A percentile compares a stretch with the other conserved stretches of the same genome.
phyloP scores from a whole-genome alignment of 352 stramenopile genomes.

The Globisporangium nunn region DNA sequence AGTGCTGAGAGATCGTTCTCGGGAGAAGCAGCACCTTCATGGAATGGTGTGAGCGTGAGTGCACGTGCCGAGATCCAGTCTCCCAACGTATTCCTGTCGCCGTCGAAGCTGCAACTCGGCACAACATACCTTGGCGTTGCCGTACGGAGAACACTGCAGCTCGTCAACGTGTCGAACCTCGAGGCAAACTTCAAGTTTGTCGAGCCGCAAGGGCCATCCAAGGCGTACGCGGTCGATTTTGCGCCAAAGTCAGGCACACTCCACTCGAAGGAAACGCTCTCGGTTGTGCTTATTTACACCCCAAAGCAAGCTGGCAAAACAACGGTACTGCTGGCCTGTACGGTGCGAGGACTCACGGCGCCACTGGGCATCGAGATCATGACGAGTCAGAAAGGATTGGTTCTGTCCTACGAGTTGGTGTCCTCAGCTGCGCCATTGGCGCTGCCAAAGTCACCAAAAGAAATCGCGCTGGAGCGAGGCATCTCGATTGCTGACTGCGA shows the following conservation, averaged over 20 bases:
- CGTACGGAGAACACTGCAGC: constrained; percentile 33
- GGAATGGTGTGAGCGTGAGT: constrained; percentile 22
- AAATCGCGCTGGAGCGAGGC: constrained; percentile 30
- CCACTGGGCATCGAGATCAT: constrained; percentile 60
- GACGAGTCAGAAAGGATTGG: constrained; percentile 67
- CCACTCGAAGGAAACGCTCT: constrained; percentile 53
- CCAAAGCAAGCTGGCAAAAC: constrained; percentile 39
- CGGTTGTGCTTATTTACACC: constrained; percentile 48
- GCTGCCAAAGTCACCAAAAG: constrained; percentile 29
- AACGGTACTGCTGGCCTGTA: constrained; percentile 53
- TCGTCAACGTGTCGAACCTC: constrained; percentile 81
- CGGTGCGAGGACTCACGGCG: constrained; percentile 41
- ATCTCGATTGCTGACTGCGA: constrained; percentile 37
- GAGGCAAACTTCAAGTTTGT: constrained; percentile 69
- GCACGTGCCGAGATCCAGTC: constrained; percentile 69
- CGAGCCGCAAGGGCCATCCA: constrained; percentile 48
- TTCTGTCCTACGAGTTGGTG: constrained; percentile 71
- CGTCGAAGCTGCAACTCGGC: constrained; percentile 36
- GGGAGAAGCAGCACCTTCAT: neutral
- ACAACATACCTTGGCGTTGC: constrained; percentile 63
- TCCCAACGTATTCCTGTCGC: constrained; percentile 63
- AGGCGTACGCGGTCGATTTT: constrained; percentile 40
- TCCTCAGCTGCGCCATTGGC: neutral
- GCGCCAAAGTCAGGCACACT: constrained; percentile 37
- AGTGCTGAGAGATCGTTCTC: constrained; percentile 21